Evolutionary conservation across 331 rosid genomes (phyloP).

Genomic region (Acacia pycnantha): DNA sequence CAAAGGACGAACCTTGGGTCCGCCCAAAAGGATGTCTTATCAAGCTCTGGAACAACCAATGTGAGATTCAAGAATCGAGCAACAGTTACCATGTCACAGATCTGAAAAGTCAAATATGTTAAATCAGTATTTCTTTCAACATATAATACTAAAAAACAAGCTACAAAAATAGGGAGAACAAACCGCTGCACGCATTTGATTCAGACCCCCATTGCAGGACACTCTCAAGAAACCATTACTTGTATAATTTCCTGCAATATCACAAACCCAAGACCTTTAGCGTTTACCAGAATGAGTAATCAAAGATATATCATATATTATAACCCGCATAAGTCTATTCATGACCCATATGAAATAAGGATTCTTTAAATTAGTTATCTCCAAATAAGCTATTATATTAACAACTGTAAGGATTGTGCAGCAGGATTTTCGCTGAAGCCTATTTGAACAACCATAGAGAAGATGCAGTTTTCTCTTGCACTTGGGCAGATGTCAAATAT

Average conservation of each 20-base stretch:
- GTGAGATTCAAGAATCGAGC: slow-evolving; percentile 95
- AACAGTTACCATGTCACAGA: slow-evolving; percentile 96
- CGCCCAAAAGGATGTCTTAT: slow-evolving; percentile 95
- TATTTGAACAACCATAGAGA: slow-evolving; percentile 3
- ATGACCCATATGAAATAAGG: background rate
- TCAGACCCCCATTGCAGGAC: slow-evolving; percentile 98
- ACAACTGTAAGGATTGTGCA: slow-evolving; percentile 15
- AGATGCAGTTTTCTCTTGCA: background rate
- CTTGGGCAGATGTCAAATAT: background rate
- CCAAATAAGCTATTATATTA: background rate
- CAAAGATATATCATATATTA: slow-evolving; percentile 5
- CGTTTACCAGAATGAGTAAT: slow-evolving; percentile 2
- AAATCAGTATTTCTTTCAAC: slow-evolving; percentile 33
- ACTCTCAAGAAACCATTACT: slow-evolving; percentile 98
- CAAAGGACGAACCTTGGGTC: slow-evolving; percentile 75
- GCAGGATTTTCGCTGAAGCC: background rate
- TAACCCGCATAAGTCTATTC: background rate
- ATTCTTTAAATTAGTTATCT: slow-evolving; percentile 1
- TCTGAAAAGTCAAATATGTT: slow-evolving; percentile 52
- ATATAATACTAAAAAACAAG: slow-evolving; percentile 8
- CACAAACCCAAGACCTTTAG: slow-evolving; percentile 23
- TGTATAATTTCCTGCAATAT: slow-evolving; percentile 84
- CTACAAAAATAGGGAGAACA: slow-evolving; percentile 36
- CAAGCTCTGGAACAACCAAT: slow-evolving; percentile 96
- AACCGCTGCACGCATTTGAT: slow-evolving; percentile 99